Base-by-base conservation (phyloP, 1,284 basidiomycete species). In the Trametes versicolor region DNA sequence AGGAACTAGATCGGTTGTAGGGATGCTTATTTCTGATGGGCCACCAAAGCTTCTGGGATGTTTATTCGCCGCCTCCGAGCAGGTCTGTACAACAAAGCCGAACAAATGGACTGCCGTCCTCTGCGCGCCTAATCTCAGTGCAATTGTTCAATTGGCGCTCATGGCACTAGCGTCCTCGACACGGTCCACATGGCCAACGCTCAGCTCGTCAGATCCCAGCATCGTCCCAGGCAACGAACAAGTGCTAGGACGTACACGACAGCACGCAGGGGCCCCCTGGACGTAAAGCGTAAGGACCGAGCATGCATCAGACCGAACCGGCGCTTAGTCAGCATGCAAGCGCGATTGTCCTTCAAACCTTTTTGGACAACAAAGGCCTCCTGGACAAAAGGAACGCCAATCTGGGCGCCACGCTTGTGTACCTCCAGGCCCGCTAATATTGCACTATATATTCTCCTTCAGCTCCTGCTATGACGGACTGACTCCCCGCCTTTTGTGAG, bases 351-450 rank as follows among this genome's bases (percentile, higher is more conserved):
- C 62, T 71, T 71, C 48, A 67, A 32, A 57, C 69, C 69, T 60
- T 68, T 62, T 52, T 17, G 54, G 69, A 64, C 62, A 64, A 70
- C 71, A 72, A 72, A 67, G 64, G 63, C 49, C 53, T 43, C 39
- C 27, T 43, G 60, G 58, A 73, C 70, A 71, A 73, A 73, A 73
- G 70, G 69, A 71, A 51, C 53, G 43, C 59, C 60, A 60, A 65
- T 68, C 58, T 58, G 29, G 60, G 68, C 47, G 49, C 55, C 54
- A 52, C 56, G 52, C 43, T 50, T 56, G 47, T 53, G 29, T 36
- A 43, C 45, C 17, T 55, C 32, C 51, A 43, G 39, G 45, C 27
- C 47, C 50, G 50, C 41, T 41, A 63, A 63, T 66, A 55, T 27
- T 32, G n/a, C 64, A 36, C 54, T 69, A 69, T 69, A 67, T 69